Percentiles rank a stretch among this genome's conserved stretches.
Conservation (phyloP, 2,329 filamentous ascomycete genomes). For the Stagonosporopsis rhizophila region DNA sequence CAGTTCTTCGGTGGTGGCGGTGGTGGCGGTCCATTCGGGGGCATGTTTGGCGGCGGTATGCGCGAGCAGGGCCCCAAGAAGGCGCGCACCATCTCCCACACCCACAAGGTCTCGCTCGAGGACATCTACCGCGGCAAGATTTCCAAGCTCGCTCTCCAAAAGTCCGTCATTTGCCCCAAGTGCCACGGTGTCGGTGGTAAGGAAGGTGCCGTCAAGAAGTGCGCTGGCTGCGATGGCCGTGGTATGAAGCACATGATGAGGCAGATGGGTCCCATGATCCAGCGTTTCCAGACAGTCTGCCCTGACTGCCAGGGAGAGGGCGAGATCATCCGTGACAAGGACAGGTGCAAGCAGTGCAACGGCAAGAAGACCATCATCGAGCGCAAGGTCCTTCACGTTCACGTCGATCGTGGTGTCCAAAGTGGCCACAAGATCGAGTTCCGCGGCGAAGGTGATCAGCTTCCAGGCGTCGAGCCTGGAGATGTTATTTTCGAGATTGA, state of each 20-base stretch:
- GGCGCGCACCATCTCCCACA: slow-evolving; percentile 95
- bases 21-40: slow-evolving; percentile 69
- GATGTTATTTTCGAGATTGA: slow-evolving; percentile 99
- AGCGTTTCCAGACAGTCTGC: slow-evolving; percentile 99
- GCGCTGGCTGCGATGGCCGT: slow-evolving; percentile 85
- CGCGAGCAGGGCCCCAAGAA: slow-evolving; percentile 83
- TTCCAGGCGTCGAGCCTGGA: slow-evolving; percentile 88
- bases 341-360: slow-evolving; percentile 93
- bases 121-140: slow-evolving; percentile 98
- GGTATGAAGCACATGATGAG: slow-evolving; percentile 99
- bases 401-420: slow-evolving; percentile 93
- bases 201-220: slow-evolving; percentile 95
- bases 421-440: slow-evolving; percentile 97
- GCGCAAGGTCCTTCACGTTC: slow-evolving; percentile 96
- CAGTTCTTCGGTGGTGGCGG: slow-evolving; percentile 83
- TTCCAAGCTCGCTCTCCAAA: slow-evolving; percentile 95
- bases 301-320: slow-evolving; percentile 97
- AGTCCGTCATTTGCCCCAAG: slow-evolving; percentile 94
- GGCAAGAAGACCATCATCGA: slow-evolving; percentile 99
- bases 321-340: slow-evolving; percentile 95
- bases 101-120: slow-evolving; percentile 97
- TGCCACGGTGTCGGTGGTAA: slow-evolving; percentile 95
- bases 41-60: slow-evolving; percentile 67
- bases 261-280: slow-evolving; percentile 99
- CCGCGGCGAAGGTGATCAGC: slow-evolving; percentile 94